These are phyloP conservation scores for Kazachstania kunashirensis DNA, from an alignment of 805 yeast genomes.

Conservation along the genomic window DNA sequence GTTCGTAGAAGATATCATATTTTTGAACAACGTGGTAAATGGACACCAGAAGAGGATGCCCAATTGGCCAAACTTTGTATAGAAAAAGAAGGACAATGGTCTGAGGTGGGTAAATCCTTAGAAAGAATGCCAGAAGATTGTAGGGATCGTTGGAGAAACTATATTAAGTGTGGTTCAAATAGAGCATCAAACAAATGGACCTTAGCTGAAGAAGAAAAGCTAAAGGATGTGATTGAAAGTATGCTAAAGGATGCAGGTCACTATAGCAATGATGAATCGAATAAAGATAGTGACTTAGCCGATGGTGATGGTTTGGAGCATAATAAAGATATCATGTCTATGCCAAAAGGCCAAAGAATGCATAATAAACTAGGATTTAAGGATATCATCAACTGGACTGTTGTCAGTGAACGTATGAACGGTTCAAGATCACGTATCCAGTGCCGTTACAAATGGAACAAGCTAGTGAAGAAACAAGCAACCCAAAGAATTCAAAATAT, in stretches of 20 bases:
- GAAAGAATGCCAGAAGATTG: conserved; percentile 98
- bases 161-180: conserved; percentile 78
- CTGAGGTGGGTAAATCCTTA: conserved; percentile 64
- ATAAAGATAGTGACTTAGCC: conserved; percentile 10
- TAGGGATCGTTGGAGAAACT: conserved; percentile 92
- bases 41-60: conserved; percentile 78
- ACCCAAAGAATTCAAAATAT: conserved; percentile 36
- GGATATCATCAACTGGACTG: conserved; percentile 76
- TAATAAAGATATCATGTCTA: conserved; percentile 9
- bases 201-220: conserved; percentile 52
- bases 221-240: conserved; percentile 45
- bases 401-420: conserved; percentile 80
- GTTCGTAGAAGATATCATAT: conserved; percentile 84
- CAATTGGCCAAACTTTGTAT: conserved; percentile 52
- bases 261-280: conserved; percentile 8
- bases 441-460: conserved; percentile 93
- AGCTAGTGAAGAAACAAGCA: conserved; percentile 55
- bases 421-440: conserved; percentile 86
- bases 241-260: conserved; percentile 33
- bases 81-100: conserved; percentile 79
- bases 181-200: conserved; percentile 78
- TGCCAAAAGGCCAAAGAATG: conserved; percentile 15
- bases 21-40: conserved; percentile 78
- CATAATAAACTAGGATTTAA: conserved; percentile 21
- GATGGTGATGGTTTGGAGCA: conserved; percentile 13